Percentiles rank a stretch among this genome's conserved stretches.
These are phyloP conservation scores for Macaranga tanarius DNA, from an alignment of 441 rosid genomes.

Conservation along the genomic window DNA sequence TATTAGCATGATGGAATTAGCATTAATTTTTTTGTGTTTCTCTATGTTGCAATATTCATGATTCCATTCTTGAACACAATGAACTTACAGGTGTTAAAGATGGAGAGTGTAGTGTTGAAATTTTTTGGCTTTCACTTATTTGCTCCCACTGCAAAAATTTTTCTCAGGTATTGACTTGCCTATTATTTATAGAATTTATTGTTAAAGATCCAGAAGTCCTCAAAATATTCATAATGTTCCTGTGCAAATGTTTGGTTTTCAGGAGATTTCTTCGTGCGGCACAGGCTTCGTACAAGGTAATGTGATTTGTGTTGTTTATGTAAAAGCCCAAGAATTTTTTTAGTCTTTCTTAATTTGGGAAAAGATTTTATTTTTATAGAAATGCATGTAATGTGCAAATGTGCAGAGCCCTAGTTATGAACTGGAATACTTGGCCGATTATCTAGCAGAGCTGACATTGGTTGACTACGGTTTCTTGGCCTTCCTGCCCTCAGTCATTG, in stretches of 20 bases:
- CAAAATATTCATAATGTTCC: constrained; percentile 1
- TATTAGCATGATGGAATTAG: too few species aligned
- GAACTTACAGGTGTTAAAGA: constrained; percentile 62
- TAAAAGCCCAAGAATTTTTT: background rate
- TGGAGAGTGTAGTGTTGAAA: constrained; percentile 67
- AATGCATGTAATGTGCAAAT: constrained; percentile 16
- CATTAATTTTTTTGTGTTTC: too few species aligned
- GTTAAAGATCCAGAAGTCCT: background rate
- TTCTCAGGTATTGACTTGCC: constrained; percentile 57
- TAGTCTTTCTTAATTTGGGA: constrained; percentile 1
- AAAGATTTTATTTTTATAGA: constrained; percentile 20
- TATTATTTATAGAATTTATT: constrained; percentile 4
- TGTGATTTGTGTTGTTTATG: constrained; percentile 1
- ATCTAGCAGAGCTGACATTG: constrained; percentile 69
- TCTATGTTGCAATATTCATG: constrained; percentile 5
- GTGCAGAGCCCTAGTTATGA: constrained; percentile 57
- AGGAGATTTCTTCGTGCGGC: constrained; percentile 85
- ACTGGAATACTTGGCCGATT: constrained; percentile 72
- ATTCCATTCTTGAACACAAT: constrained; percentile 21
- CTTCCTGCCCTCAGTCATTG: constrained; percentile 66
- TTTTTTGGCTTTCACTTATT: constrained; percentile 59
- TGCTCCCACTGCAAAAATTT: constrained; percentile 71
- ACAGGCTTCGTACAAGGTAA: constrained; percentile 65
- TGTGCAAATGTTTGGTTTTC: constrained; percentile 29
- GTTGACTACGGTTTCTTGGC: constrained; percentile 56